A percentile compares a stretch with the other conserved stretches of the same genome.
phyloP scores from a whole-genome alignment of 331 rosid species.

The Malus hybrid region DNA sequence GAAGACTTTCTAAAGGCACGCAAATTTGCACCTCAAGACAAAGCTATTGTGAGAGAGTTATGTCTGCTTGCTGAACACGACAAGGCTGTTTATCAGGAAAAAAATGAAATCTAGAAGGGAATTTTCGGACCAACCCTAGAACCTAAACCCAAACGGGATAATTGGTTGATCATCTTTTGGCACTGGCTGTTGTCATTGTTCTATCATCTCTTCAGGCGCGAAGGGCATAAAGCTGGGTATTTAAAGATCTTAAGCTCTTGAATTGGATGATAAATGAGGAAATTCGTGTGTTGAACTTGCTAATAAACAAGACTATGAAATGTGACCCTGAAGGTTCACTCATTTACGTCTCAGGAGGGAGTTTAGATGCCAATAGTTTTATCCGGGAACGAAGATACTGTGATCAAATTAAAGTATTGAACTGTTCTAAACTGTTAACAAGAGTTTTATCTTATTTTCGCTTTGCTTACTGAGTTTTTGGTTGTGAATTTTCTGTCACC shows the following conservation, averaged over 20 bases:
- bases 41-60: conserved; percentile 72
- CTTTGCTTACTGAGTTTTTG: neutral
- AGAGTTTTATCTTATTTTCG: too few species aligned
- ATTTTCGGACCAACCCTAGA: too few species aligned
- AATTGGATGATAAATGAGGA: neutral
- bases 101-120: too few species aligned
- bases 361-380: neutral
- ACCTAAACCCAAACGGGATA: too few species aligned
- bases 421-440: neutral
- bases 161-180: too few species aligned
- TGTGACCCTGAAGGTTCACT: neutral
- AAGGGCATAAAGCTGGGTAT: conserved; percentile 48
- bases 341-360: neutral
- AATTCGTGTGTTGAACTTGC: neutral
- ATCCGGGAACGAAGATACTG: neutral
- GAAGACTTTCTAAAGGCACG: conserved; percentile 76
- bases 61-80: neutral
- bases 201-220: conserved; percentile 41
- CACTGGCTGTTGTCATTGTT: conserved; percentile 31
- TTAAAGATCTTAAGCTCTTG: conserved; percentile 5
- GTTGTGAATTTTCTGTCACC: neutral
- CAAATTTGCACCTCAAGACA: conserved; percentile 66
- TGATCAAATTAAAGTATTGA: neutral
- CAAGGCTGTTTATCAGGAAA: too few species aligned
- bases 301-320: neutral